These are phyloP conservation scores for Podila verticillata DNA, from an alignment of 192 early-diverging fungal genomes.

Conservation along the genomic window DNA sequence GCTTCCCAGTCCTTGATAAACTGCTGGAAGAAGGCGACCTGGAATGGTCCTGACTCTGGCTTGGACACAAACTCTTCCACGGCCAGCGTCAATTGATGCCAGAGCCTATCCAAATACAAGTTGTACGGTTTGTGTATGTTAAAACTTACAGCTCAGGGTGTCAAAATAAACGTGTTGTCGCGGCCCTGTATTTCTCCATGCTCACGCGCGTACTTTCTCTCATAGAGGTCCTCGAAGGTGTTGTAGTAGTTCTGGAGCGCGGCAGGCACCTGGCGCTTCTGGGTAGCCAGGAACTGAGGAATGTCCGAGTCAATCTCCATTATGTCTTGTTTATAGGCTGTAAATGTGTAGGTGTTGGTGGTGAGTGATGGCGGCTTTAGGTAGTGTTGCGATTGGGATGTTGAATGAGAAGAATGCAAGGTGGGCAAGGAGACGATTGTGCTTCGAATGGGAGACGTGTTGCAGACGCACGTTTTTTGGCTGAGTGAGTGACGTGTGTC, in stretches of 20 bases:
- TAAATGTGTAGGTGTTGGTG: not conserved
- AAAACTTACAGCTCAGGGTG: no score
- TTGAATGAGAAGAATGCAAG: not conserved
- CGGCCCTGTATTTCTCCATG: no score
- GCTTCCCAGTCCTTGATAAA: slow-evolving; percentile 95
- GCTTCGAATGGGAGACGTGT: slow-evolving; percentile 3
- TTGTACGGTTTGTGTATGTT: no score
- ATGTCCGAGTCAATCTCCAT: slow-evolving; percentile 87
- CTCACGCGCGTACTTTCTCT: slow-evolving; percentile 78
- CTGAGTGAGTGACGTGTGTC: slow-evolving; percentile 6
- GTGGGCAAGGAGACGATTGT: not conserved
- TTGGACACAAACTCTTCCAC: slow-evolving; percentile 83
- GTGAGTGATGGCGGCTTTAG: not conserved
- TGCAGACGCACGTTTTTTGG: not conserved
- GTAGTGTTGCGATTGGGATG: not conserved
- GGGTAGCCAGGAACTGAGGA: slow-evolving; percentile 72
- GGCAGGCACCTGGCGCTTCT: slow-evolving; percentile 72
- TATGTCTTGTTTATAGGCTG: not conserved
- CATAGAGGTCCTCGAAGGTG: slow-evolving; percentile 93
- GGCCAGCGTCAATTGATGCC: slow-evolving; percentile 94
- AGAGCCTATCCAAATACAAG: slow-evolving; percentile 70
- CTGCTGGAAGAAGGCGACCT: slow-evolving; percentile 86
- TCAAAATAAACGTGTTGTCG: no score
- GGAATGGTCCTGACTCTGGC: slow-evolving; percentile 79
- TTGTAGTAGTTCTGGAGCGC: slow-evolving; percentile 80